These are phyloP conservation scores for Cercophora samala DNA, from an alignment of 495 filamentous ascomycete species.

Conservation along the genomic window DNA sequence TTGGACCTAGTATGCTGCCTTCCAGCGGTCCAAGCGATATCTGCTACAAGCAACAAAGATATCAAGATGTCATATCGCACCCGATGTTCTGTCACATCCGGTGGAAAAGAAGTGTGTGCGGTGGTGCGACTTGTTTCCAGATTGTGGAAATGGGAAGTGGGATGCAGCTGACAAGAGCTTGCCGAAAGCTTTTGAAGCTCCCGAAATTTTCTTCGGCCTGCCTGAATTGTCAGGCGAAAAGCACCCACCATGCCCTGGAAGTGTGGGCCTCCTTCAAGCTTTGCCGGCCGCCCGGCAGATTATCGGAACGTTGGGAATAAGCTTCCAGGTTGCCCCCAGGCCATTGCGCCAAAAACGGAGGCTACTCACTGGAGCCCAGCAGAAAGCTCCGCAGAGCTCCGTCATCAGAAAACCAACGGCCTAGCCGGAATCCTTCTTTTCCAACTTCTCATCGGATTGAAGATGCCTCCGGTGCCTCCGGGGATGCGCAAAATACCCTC, in stretches of 20 bases:
- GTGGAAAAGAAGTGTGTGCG: not conserved
- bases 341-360: not conserved
- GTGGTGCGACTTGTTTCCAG: not conserved
- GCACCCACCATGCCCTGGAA: not conserved
- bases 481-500: not conserved
- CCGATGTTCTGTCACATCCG: not conserved
- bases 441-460: not conserved
- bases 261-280: not conserved
- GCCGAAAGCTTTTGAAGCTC: conserved; percentile 5
- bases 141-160: not conserved
- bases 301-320: not conserved
- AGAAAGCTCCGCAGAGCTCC: not conserved
- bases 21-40: not conserved
- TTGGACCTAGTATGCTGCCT: conserved; percentile 19
- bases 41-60: conserved; percentile 17
- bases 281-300: not conserved
- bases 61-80: not conserved
- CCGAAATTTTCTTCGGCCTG: not conserved
- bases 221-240: conserved; percentile 7
- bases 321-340: not conserved
- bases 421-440: not conserved
- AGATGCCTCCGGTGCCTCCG: conserved; percentile 4
- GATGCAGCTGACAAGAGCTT: conserved; percentile 1
- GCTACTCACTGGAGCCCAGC: not conserved
- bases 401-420: not conserved